Evolutionary conservation across 2,329 filamentous ascomycete species (phyloP).

Genomic region (Aureobasidium sp.): DNA sequence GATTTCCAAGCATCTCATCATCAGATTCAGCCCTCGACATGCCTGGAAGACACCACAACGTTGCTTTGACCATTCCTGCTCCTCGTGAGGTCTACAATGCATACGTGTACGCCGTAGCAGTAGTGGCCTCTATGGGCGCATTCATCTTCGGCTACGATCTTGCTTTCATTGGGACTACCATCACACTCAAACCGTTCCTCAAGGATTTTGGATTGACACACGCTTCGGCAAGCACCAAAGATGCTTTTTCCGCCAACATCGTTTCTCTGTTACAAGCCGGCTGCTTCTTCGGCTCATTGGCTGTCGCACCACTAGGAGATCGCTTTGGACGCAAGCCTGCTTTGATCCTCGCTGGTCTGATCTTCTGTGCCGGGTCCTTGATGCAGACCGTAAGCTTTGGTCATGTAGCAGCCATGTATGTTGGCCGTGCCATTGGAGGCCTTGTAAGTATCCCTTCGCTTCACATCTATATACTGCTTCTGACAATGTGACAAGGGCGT

Average conservation of each 20-base stretch:
- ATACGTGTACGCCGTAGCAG: constrained; percentile 12
- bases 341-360: constrained; percentile 12
- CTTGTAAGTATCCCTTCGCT: constrained; percentile 5
- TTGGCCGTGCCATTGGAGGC: constrained; percentile 18
- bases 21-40: not conserved
- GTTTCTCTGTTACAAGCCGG: constrained; percentile 16
- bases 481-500: constrained; percentile 12
- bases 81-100: constrained; percentile 14
- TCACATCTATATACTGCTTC: not conserved
- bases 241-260: constrained; percentile 16
- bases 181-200: constrained; percentile 15
- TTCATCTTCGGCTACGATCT: constrained; percentile 18
- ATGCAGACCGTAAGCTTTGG: constrained; percentile 37
- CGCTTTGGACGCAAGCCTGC: constrained; percentile 11
- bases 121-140: constrained; percentile 16
- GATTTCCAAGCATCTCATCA: not conserved
- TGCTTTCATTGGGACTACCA: constrained; percentile 17
- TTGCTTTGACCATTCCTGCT: constrained; percentile 2
- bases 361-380: constrained; percentile 14
- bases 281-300: constrained; percentile 14
- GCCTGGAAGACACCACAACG: constrained; percentile 11
- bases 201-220: constrained; percentile 14
- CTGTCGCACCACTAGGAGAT: constrained; percentile 12
- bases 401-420: constrained; percentile 37
- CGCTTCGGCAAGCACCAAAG: constrained; percentile 3